These are phyloP conservation scores for Xylaria hypoxylon DNA, from an alignment of 2,329 filamentous ascomycete genomes.

Conservation along the genomic window DNA sequence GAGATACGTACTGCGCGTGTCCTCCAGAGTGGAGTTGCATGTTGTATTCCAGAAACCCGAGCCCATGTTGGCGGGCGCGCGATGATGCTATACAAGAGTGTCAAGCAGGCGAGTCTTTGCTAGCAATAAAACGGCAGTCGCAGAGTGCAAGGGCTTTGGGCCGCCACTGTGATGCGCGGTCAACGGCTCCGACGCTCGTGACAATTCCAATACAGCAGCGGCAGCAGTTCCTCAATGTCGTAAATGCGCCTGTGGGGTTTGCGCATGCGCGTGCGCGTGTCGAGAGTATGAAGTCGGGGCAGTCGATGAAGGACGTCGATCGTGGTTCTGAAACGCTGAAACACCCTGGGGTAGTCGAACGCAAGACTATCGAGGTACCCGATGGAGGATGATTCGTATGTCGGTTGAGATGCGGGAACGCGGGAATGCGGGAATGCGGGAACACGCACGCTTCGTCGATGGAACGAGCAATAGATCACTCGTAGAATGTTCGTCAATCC, in stretches of 20 bases:
- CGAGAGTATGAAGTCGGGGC: not conserved
- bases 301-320: conserved; percentile 14
- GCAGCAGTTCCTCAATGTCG: not conserved
- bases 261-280: conserved; percentile 11
- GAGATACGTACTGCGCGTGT: conserved; percentile 50
- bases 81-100: not conserved
- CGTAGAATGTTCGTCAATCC: conserved; percentile 4
- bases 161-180: conserved; percentile 16
- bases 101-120: conserved; percentile 1
- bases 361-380: not conserved
- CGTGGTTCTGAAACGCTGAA: conserved; percentile 4
- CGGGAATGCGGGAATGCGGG: not conserved
- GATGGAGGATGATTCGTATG: not conserved
- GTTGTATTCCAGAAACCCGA: conserved; percentile 46
- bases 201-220: not conserved
- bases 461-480: no score
- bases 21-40: conserved; percentile 53
- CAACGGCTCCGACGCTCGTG: not conserved
- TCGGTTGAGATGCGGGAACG: not conserved
- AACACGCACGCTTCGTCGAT: not conserved
- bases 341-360: conserved; percentile 1
- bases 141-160: conserved; percentile 8
- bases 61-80: conserved; percentile 32
- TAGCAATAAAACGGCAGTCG: no score
- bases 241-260: not conserved